Evolutionary conservation across 805 yeast genomes (phyloP), one percentile per base, ranked within the genome.

Genomic region (Clavispora phyllophila): DNA sequence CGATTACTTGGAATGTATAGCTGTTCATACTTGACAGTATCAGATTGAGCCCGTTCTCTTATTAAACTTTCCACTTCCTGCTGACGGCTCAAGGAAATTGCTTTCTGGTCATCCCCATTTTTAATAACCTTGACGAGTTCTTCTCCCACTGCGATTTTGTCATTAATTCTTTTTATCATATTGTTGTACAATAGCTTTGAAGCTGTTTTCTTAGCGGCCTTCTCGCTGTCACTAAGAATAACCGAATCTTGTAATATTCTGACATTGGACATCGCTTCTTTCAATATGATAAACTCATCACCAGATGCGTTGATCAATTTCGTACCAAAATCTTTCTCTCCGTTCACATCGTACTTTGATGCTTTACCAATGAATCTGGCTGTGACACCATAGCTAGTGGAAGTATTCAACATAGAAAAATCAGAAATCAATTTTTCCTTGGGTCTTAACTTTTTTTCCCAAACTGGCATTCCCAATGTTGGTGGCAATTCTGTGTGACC

Each of bases 341-440:
- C 48, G 5, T 49, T 50, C 13, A 53, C 64, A 20, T 60, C 51
- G 48, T 66, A 67, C 29, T 65, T 68, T 20, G 63, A 56, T 0
- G 73, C 70, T 25, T 57, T 64, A 6, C 73, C 74, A 26, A 70
- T 63, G 26, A 70, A 60, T 48, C 73, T 60, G 10, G 72, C 71
- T 42, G 60, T 64, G 5, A 70, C 63, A 31, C 65, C 60, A 47
- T 68, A 70, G 36, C 52, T 54, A 4, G 68, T 55, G 8, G 62
- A 58, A 8, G 69, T 56, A 47, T 68, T 71, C 17, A 64, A 18
- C 26, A 53, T 50, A 1, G 61, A 51, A 34, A 66, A 62, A 50
- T 68, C 73, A 10, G 19, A 38, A 41, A 13, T 39, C 46, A 15
- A 33, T 23, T 15, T 27, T 26, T 23, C 25, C 46, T 39, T 13